A percentile compares a stretch with the other conserved stretches of the same genome.
These are phyloP conservation scores for Ophiostoma australiae DNA, from an alignment of 2,329 filamentous ascomycete species.

Conservation along the genomic window DNA sequence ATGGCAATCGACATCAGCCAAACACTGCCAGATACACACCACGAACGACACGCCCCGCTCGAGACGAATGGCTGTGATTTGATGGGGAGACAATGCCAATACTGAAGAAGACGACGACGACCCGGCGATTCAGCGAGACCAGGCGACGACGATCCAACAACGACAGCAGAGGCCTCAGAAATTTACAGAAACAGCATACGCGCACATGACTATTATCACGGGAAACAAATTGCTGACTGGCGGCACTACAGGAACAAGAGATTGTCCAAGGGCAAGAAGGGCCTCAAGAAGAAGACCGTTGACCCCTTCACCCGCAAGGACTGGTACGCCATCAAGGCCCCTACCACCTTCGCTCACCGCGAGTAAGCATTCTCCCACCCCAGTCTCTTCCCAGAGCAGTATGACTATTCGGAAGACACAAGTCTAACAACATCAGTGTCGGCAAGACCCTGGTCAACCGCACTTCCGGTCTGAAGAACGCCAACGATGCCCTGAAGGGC, in stretches of 20 bases:
- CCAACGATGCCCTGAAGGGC: constrained; percentile 98
- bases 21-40: not conserved
- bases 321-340: constrained; percentile 98
- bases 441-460: constrained; percentile 99
- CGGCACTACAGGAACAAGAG: constrained; percentile 80
- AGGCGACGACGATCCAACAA: not conserved
- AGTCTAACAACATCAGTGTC: constrained; percentile 57
- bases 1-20: not conserved
- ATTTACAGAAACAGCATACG: not conserved
- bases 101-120: not conserved
- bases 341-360: constrained; percentile 90
- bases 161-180: not conserved
- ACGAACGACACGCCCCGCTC: not conserved
- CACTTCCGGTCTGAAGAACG: constrained; percentile 99
- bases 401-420: not conserved
- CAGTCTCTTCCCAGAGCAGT: not conserved
- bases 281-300: constrained; percentile 98
- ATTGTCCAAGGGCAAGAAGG: constrained; percentile 99
- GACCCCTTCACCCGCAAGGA: constrained; percentile 99
- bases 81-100: not conserved
- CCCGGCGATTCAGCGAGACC: not conserved
- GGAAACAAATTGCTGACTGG: constrained; percentile 14
- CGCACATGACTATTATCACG: not conserved
- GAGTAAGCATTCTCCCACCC: constrained; percentile 62
- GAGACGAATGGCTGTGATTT: not conserved